These are phyloP conservation scores for Cornus controversa DNA, from an alignment of 148 eudicot genomes.

Conservation along the genomic window DNA sequence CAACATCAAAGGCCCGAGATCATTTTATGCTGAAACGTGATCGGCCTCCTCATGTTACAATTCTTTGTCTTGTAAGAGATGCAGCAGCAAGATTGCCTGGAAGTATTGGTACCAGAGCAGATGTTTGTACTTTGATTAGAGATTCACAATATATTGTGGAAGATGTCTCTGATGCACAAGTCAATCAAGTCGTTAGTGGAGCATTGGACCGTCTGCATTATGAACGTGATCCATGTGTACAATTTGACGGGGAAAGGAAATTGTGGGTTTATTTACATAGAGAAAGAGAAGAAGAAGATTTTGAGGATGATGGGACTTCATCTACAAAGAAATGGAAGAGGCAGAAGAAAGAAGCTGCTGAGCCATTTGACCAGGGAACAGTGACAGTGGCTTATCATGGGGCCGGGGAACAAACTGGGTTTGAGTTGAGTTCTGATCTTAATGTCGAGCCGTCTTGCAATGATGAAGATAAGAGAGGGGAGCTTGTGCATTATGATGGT, in stretches of 20 bases:
- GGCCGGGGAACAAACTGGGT: constrained; percentile 46
- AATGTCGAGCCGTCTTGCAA: constrained; percentile 47
- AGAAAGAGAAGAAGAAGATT: constrained; percentile 94
- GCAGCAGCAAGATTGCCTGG: constrained; percentile 97
- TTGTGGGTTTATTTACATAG: constrained; percentile 96
- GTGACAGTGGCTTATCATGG: constrained; percentile 63
- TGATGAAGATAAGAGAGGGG: constrained; percentile 40
- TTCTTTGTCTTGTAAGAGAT: constrained; percentile 96
- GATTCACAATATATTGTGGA: constrained; percentile 92
- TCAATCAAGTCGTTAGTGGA: constrained; percentile 94
- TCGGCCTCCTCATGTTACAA: constrained; percentile 94
- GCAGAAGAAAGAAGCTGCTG: constrained; percentile 83
- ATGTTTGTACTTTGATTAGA: constrained; percentile 87
- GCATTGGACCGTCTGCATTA: constrained; percentile 98
- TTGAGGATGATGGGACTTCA: constrained; percentile 97
- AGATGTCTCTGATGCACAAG: constrained; percentile 74
- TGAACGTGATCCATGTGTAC: constrained; percentile 97
- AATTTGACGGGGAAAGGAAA: constrained; percentile 80
- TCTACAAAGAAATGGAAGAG: constrained; percentile 97
- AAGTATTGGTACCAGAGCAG: constrained; percentile 92
- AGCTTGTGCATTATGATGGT: constrained; percentile 34
- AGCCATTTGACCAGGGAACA: constrained; percentile 60
- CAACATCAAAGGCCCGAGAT: constrained; percentile 93
- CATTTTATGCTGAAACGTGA: constrained; percentile 89
- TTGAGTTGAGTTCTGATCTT: constrained; percentile 63